Percentiles rank a stretch among this genome's conserved stretches.
These are phyloP conservation scores for Coniochaeta ligniaria DNA, from an alignment of 2,329 filamentous ascomycete genomes.

Conservation along the genomic window DNA sequence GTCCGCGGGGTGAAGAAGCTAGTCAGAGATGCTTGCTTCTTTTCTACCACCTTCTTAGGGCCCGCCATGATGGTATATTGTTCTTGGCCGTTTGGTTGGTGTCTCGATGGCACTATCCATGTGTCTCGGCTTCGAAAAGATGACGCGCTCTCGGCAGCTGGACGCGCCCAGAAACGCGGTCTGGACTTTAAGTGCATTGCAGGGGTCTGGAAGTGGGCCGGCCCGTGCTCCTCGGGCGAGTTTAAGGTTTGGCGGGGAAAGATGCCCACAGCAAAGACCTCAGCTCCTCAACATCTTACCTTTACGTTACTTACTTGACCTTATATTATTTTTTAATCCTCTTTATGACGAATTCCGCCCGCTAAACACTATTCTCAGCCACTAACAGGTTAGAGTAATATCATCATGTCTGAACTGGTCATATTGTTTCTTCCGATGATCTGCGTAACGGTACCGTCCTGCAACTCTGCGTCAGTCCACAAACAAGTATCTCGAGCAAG, in stretches of 20 bases:
- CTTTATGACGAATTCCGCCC: no score
- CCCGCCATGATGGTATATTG: conserved; percentile 20
- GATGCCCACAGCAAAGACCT: no score
- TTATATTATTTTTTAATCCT: no score
- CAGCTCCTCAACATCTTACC: no score
- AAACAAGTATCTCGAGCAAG: no score
- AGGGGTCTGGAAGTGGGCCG: background rate
- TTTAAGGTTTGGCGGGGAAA: background rate
- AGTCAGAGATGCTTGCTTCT: conserved; percentile 76
- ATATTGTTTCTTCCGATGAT: no score
- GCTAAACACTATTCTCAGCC: no score
- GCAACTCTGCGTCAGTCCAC: no score
- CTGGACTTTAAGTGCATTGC: background rate
- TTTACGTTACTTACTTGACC: no score
- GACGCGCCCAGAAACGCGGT: background rate
- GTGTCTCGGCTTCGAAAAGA: background rate
- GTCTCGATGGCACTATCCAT: background rate
- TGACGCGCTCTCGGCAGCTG: background rate
- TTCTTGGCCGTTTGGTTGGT: background rate
- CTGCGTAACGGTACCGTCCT: no score
- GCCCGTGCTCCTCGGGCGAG: background rate
- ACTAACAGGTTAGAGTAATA: no score
- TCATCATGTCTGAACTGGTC: no score
- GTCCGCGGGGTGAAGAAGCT: conserved; percentile 72
- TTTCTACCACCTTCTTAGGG: conserved; percentile 34